Percentiles rank a stretch among this genome's conserved stretches.
phyloP scores from a whole-genome alignment of 2,329 filamentous ascomycete species.

The Pseudogymnoascus sp. region DNA sequence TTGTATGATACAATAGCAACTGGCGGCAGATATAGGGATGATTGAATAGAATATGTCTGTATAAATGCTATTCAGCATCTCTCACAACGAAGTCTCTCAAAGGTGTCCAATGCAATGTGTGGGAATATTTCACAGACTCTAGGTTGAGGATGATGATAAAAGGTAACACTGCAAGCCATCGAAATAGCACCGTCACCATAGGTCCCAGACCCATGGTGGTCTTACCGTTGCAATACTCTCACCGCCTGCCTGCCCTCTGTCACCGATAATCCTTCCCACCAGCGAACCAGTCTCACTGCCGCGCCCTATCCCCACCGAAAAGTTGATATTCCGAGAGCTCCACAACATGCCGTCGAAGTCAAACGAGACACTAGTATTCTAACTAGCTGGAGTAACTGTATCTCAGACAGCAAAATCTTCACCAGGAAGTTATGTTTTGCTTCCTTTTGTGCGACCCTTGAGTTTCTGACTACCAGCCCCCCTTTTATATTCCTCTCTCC shows the following conservation, averaged over 20 bases:
- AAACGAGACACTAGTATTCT: not conserved
- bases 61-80: not conserved
- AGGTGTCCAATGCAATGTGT: not conserved
- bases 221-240: not conserved
- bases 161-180: not conserved
- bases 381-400: not conserved
- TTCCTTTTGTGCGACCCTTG: too few relatives aligned
- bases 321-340: not conserved
- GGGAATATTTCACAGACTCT: not conserved
- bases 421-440: too few relatives aligned
- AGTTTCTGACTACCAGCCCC: too few relatives aligned
- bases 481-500: too few relatives aligned
- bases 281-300: not conserved
- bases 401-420: not conserved
- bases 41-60: not conserved
- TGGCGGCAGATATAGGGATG: not conserved
- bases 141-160: not conserved
- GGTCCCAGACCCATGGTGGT: not conserved
- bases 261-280: not conserved
- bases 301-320: not conserved
- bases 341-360: not conserved
- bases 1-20: slow-evolving; percentile 8
- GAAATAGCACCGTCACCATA: not conserved
- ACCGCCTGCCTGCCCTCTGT: not conserved
- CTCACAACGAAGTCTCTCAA: not conserved